These are phyloP conservation scores for Ophiostoma piceae DNA, from an alignment of 2,329 filamentous ascomycete genomes.

Conservation along the genomic window DNA sequence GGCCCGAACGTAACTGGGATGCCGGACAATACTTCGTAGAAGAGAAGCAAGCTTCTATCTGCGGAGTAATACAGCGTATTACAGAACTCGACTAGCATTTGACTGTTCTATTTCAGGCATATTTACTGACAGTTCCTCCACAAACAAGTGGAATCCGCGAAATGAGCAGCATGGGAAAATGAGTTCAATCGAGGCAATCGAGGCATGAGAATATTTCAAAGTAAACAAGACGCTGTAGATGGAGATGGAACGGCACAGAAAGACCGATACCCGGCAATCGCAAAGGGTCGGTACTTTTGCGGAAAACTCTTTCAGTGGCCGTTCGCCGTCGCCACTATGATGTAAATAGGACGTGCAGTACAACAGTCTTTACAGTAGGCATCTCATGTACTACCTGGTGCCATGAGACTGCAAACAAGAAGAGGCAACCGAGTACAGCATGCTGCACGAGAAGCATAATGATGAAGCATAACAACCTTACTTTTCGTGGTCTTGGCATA, in stretches of 20 bases:
- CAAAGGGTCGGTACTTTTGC: neutral
- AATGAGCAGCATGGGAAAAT: neutral
- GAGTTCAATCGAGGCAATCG: neutral
- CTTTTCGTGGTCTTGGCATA: neutral
- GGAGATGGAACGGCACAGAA: neutral
- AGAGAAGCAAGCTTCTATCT: slow-evolving; percentile 1
- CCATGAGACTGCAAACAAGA: no score
- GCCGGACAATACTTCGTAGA: neutral
- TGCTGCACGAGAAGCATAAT: neutral
- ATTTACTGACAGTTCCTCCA: neutral
- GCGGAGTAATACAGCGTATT: no score
- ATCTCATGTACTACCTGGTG: no score
- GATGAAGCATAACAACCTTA: slow-evolving; percentile 8
- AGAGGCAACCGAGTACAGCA: neutral
- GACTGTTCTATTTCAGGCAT: neutral
- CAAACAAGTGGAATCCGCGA: neutral
- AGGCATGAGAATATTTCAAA: neutral
- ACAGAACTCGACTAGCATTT: neutral
- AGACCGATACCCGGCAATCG: neutral
- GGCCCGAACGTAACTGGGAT: neutral
- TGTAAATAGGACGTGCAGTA: neutral
- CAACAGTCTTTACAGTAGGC: neutral
- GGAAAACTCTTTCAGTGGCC: neutral
- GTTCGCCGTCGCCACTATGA: neutral
- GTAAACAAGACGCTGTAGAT: neutral